These are phyloP conservation scores for Nakazawaea molendinolei DNA, from an alignment of 805 yeast genomes.

Conservation along the genomic window DNA sequence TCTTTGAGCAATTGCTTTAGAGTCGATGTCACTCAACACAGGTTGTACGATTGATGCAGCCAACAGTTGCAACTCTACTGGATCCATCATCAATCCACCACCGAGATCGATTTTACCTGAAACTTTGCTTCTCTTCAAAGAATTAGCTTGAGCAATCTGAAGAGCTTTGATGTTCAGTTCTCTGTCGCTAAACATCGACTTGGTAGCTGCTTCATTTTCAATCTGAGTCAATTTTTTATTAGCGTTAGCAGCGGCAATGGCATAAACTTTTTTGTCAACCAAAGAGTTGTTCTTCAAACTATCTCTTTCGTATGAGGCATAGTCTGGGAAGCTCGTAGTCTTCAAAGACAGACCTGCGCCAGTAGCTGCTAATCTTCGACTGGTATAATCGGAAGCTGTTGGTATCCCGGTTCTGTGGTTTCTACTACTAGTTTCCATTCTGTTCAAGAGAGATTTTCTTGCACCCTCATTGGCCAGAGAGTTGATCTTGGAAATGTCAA, in stretches of 20 bases:
- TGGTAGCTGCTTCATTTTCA: slow-evolving; percentile 19
- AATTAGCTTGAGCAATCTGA: slow-evolving; percentile 65
- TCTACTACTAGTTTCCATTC: slow-evolving; percentile 22
- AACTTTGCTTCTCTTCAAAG: slow-evolving; percentile 44
- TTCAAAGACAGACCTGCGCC: slow-evolving; percentile 49
- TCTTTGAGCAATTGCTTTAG: slow-evolving; percentile 67
- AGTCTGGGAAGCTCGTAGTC: slow-evolving; percentile 33
- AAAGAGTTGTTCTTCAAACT: slow-evolving; percentile 29
- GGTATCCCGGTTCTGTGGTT: slow-evolving; percentile 30
- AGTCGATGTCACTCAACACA: slow-evolving; percentile 64
- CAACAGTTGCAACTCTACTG: slow-evolving; percentile 67
- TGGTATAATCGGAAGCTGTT: slow-evolving; percentile 35
- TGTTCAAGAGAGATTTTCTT: slow-evolving; percentile 19
- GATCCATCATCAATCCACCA: slow-evolving; percentile 77
- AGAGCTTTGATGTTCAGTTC: slow-evolving; percentile 62
- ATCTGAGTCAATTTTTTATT: slow-evolving; percentile 23
- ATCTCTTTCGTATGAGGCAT: slow-evolving; percentile 37
- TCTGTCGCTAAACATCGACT: slow-evolving; percentile 21
- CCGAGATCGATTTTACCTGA: slow-evolving; percentile 71
- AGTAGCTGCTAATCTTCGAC: slow-evolving; percentile 42
- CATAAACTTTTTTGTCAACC: slow-evolving; percentile 36
- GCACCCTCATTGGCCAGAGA: slow-evolving; percentile 39
- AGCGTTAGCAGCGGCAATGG: slow-evolving; percentile 47
- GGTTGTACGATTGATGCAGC: slow-evolving; percentile 81
- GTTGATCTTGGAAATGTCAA: slow-evolving; percentile 46